Evolutionary conservation across 164 flowering plant species (phyloP), one percentile per base, ranked within the genome.

Genomic region (Stephania japonica): DNA sequence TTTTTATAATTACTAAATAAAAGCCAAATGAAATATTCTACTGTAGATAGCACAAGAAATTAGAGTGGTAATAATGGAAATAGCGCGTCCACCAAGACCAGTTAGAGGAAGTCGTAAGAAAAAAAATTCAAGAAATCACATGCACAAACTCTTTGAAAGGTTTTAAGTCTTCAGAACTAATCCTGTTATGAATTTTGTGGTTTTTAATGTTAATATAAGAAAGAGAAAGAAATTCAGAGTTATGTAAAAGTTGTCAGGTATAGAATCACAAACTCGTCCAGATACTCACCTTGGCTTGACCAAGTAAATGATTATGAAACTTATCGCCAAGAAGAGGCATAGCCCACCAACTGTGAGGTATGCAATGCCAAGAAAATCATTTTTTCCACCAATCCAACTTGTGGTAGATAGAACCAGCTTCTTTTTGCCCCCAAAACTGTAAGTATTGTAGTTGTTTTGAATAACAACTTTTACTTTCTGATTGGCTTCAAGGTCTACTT

Each of bases 321-420:
- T 70, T 65, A 89, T 71, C 32, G 97, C 97, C 68, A 88, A 74
- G 79, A 87, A 78, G 49, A 93, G 81, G 82, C 89, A 88, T 7
- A 89, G 23, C 0, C 89, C 92, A 49, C 98, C 98, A 75, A 91
- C 87, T 3, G 84, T 75, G 7, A 93, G 80, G 77, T 89, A 91
- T n/a, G 91, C 97, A 47, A 78, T 69, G 67, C 98, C 98, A 1
- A 91, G 82, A 73, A 93, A 90, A 76, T 87, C 84, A 83, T 93
- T 91, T 72, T 86, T 91, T 21, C 98, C 98, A 67, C 97, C 98
- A 49, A 90, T 86, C 98, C 97, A 91, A 63, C 84, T 87, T 27
- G 97, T 87, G 26, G 97, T 91, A 41, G 97, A 91, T 69, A 91
- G 87, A 65, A 91, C 90, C 71, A 91, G 78, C 75, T 71, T 86